Conservation (phyloP, 2,329 filamentous ascomycete species). For the Xylariaceae sp. region DNA sequence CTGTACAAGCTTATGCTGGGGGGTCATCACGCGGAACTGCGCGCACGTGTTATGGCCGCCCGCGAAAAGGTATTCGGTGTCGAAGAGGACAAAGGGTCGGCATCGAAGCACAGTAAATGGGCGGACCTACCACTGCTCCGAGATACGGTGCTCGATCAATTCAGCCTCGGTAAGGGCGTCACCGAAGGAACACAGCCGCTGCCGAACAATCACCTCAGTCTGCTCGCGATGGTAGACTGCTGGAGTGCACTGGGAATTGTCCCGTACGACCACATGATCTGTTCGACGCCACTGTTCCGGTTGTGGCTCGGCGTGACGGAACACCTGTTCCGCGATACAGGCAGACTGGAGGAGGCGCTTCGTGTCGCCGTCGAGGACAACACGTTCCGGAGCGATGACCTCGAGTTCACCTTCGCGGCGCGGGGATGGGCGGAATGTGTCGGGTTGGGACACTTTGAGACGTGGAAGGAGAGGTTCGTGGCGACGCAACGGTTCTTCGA, state of each 20-base stretch:
- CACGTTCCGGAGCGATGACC: slow-evolving; percentile 88
- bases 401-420: slow-evolving; percentile 97
- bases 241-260: slow-evolving; percentile 93
- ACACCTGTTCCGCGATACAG: slow-evolving; percentile 82
- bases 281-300: slow-evolving; percentile 93
- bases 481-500: slow-evolving; percentile 89
- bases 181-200: slow-evolving; percentile 35
- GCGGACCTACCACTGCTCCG: slow-evolving; percentile 66
- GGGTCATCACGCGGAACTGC: slow-evolving; percentile 71
- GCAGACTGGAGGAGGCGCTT: slow-evolving; percentile 78
- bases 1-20: slow-evolving; percentile 96
- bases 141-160: slow-evolving; percentile 81
- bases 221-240: slow-evolving; percentile 97
- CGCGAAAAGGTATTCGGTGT: slow-evolving; percentile 68
- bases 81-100: neutral
- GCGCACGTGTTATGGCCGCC: slow-evolving; percentile 60
- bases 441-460: slow-evolving; percentile 84
- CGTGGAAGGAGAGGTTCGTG: slow-evolving; percentile 87
- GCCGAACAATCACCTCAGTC: slow-evolving; percentile 88
- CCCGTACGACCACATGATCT: slow-evolving; percentile 99
- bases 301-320: slow-evolving; percentile 97
- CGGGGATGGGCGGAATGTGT: slow-evolving; percentile 95
- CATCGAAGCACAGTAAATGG: slow-evolving; percentile 40
- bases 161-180: slow-evolving; percentile 61
- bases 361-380: slow-evolving; percentile 83